Base-by-base conservation (phyloP, 495 filamentous ascomycete species). In the Penicillium antarcticum region DNA sequence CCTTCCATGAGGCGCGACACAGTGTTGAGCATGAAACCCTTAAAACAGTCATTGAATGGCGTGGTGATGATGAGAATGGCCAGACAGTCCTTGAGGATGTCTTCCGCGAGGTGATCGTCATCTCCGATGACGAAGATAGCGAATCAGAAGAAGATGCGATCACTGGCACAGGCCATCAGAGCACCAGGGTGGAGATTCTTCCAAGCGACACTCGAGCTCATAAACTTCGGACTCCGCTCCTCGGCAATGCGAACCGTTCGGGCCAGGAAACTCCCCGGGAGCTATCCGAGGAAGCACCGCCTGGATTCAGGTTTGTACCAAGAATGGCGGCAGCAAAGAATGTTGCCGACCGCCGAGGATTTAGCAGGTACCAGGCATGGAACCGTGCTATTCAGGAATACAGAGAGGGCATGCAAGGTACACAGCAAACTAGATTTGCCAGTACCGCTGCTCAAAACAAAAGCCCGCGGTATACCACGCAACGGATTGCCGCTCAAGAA, bases 51-150 rank as follows among this genome's bases (percentile, higher is more conserved):
- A 80, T 89, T 60, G 84, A 88, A 75, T 96, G 92, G 92, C 85
- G 90, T 63, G 89, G 88, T 41, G 88, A 92, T 57, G 87, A 89
- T 62, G 87, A 91, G 58, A 87, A 82, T 33, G 86, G 86, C 38
- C 82, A 82, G 52, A 81, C 83, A 45, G 84, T 87, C 55, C 76
- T 91, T 8, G 87, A 91, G 56, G 87, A 94, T 61, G 86, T 88
- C 48, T 83, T 94, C 46, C 80, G 85, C 31, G 89, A 92, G 64
- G 81, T 91, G 26, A 86, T 94, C 52, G 80, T 91, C 56, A 87
- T 95, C 48, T 86, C 88, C 31, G 87, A 91, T 63, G 86, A 89
- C 40, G 88, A 92, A 55, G 84, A 81, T 39, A 84, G 81, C 21
- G 79, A 80, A 42, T 76, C 77, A 8, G 75, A 78, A 51, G 78